Conservation (phyloP, 2,329 filamentous ascomycete species). For the Cryphonectria parasitica region DNA sequence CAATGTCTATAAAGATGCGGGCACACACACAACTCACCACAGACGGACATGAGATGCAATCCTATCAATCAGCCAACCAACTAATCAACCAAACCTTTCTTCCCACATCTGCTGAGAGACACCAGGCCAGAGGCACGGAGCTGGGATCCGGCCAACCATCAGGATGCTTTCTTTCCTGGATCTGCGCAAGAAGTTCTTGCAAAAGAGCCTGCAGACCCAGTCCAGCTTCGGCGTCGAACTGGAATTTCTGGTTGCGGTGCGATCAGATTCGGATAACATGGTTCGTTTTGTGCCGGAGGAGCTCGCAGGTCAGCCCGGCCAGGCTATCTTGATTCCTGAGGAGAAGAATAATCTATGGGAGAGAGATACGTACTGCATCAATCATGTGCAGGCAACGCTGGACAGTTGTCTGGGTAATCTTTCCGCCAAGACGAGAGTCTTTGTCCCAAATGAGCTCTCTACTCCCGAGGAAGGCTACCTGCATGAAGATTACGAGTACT, state of each 20-base stretch:
- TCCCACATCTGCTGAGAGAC: background rate
- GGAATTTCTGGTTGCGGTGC: slow-evolving; percentile 3
- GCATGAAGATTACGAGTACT: background rate
- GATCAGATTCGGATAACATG: background rate
- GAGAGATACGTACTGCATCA: background rate
- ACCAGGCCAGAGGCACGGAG: background rate
- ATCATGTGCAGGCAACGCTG: background rate
- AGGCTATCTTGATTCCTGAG: background rate
- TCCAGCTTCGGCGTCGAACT: slow-evolving; percentile 15
- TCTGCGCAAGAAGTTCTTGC: background rate
- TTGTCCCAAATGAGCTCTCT: background rate
- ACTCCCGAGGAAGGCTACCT: background rate
- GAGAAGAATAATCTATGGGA: background rate
- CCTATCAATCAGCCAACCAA: background rate
- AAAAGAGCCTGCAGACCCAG: background rate
- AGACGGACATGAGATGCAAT: background rate
- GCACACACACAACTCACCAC: background rate
- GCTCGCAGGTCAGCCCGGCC: background rate
- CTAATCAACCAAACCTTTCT: background rate
- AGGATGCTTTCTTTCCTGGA: background rate
- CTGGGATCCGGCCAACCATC: background rate
- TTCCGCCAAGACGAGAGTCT: background rate
- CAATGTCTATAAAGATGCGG: background rate
- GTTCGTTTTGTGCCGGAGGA: background rate
- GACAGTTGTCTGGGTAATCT: background rate